phyloP scores from a whole-genome alignment of 2,329 filamentous ascomycete species.

The Sclerotinia trifoliorum region DNA sequence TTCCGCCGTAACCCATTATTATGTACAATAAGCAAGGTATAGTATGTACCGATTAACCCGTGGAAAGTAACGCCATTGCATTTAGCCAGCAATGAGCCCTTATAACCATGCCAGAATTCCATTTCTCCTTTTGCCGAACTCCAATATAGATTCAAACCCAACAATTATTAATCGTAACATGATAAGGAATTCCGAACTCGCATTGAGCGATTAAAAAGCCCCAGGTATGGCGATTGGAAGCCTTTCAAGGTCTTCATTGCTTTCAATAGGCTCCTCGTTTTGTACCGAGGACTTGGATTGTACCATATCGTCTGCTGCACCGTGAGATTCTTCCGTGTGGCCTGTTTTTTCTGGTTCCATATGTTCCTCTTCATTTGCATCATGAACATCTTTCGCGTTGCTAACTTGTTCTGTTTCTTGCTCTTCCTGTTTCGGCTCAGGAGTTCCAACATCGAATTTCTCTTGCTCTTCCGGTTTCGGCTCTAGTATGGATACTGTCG shows the following conservation, averaged over 20 bases:
- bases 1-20: conserved; percentile 16
- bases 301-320: conserved; percentile 28
- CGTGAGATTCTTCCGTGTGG: conserved; percentile 5
- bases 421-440: background rate
- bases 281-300: conserved; percentile 31
- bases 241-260: conserved; percentile 22
- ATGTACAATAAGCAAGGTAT: conserved; percentile 20
- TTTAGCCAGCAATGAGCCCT: conserved; percentile 14
- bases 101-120: conserved; percentile 2
- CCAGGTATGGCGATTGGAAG: conserved; percentile 42
- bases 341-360: conserved; percentile 6
- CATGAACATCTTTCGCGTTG: conserved; percentile 17
- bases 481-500: background rate
- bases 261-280: conserved; percentile 31
- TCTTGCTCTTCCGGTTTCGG: background rate
- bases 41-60: conserved; percentile 11
- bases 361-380: conserved; percentile 15
- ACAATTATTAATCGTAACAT: conserved; percentile 19
- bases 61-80: conserved; percentile 16
- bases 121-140: conserved; percentile 3
- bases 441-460: background rate
- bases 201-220: conserved; percentile 8
- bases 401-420: conserved; percentile 5
- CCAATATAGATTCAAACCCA: conserved; percentile 8
- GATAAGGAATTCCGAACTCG: background rate